Conservation (phyloP, 257 asterid species). For the Solanum infundibuliforme region DNA sequence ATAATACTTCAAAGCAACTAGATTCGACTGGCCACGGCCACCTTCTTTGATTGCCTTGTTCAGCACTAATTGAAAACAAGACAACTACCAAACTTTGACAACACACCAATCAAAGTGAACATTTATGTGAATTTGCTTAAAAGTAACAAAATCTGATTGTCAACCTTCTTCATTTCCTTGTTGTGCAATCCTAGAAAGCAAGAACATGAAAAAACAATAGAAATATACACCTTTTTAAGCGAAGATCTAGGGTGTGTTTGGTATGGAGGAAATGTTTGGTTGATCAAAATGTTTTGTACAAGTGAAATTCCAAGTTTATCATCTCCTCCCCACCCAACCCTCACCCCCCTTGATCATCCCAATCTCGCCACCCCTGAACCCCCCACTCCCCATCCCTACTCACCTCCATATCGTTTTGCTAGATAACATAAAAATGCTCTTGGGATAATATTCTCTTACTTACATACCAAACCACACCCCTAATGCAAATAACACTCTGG, state of each 20-base stretch:
- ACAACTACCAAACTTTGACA: background rate
- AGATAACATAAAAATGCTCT: background rate
- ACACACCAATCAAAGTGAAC: background rate
- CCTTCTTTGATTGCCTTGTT: background rate
- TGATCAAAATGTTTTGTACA: background rate
- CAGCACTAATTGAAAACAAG: background rate
- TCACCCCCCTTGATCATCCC: background rate
- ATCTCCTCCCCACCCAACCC: background rate
- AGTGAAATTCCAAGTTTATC: background rate
- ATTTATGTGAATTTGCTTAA: background rate
- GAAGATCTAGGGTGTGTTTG: background rate
- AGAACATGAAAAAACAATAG: background rate
- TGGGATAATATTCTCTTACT: background rate
- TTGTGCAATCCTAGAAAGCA: background rate
- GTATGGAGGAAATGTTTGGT: background rate
- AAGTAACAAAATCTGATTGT: background rate
- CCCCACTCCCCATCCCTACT: background rate
- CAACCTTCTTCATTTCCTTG: background rate
- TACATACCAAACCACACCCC: background rate
- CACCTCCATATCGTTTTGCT: background rate
- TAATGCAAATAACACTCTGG: too few relatives aligned
- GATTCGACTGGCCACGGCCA: background rate
- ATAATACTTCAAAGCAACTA: background rate
- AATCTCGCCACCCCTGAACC: background rate
- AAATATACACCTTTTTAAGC: background rate